Evolutionary conservation across 257 asterid species (phyloP), one percentile per base, ranked within the genome.

Genomic region (Mentha longifolia): DNA sequence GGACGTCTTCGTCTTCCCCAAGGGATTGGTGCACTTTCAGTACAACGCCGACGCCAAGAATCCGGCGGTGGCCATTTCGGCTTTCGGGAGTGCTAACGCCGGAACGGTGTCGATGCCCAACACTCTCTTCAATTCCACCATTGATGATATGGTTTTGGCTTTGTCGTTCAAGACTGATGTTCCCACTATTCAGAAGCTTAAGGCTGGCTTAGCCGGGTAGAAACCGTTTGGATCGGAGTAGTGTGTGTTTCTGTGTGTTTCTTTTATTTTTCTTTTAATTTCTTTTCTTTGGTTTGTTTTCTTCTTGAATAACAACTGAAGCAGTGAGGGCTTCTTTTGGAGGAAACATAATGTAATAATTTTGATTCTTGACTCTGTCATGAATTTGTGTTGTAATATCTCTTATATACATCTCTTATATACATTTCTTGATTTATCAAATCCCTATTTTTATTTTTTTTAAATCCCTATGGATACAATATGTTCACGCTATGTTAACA

Each of bases 11-110:
- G 84, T 83, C 31, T 85, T 85, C 28, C 88, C 88, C 0, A 81
- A 86, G 49, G 87, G 91, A 2, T 67, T 83, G 28, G 85, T 81
- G 35, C 91, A 85, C 39, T 86, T 79, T 15, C 91, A 81, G 75
- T 86, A 70, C 76, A 86, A 86, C 50, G 85, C 80, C 15, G 91
- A 79, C 65, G 52, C 65, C 2, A 51, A 58, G 39, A 65, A 31
- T 47, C 75, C 82, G 1, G 92, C 89, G 15, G 57, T 74, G 30
- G 86, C 83, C 1, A 73, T 86, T 11, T 86, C 92, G 4, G 86
- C 84, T 0, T 86, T 86, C 4, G 89, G 92, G 7, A 86, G 87
- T 12, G 84, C 92, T 0, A 86, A 70, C 28, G 82, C 86, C 6
- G 92, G 92, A 9, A 78, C 84, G 7, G 85, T 85, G 28, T 83